Evolutionary conservation across 345 rosid genomes (phyloP), one percentile per base, ranked within the genome.

Genomic region (Linum lewisii): DNA sequence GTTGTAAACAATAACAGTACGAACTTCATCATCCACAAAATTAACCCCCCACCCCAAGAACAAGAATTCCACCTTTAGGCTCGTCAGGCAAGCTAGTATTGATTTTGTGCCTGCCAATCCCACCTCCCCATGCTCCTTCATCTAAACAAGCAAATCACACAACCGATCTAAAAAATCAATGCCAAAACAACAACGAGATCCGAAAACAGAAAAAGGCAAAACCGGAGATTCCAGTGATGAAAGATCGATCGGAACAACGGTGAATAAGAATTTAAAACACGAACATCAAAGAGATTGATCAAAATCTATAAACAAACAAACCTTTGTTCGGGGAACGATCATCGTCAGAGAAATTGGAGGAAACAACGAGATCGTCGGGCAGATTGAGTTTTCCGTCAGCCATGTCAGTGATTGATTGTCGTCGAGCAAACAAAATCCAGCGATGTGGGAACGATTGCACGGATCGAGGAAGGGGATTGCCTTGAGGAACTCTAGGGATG

Each of bases 331-430:
- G 24, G 15, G 23, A 52, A 9, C 20, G 23, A 21, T 24, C 56
- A 14, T 42, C 47, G 15, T 42, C 47, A 16, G 47, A 42, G 14
- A 42, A 42, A 16, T 42, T 7, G 14, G 47, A 42, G 47, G 47
- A 42, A 21, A 13, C 23, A 21, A 52, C 15, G 56, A 52, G 56
- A 24, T 21, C 25, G 13, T 52, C 56, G 56, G 56, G 56, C 24
- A 52, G 56, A 52, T 52, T 24, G 56, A 20, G 56, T 24, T 52
- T 52, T 52, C 56, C 2, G 24, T 52, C 56, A 21, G 56, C 24
- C 56, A 52, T 52, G 25, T 19, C 25, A 8, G 18, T 42, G 47
- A 42, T 42, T 16, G 47, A 42, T 42, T 42, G 47, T 16, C 47
- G 11, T 42, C 24, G 19, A 51, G 54, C 54, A 21, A 19, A 18